A percentile compares a stretch with the other conserved stretches of the same genome.
Conservation (phyloP, 495 filamentous ascomycete species). For the Hypoxylon fuscum region DNA sequence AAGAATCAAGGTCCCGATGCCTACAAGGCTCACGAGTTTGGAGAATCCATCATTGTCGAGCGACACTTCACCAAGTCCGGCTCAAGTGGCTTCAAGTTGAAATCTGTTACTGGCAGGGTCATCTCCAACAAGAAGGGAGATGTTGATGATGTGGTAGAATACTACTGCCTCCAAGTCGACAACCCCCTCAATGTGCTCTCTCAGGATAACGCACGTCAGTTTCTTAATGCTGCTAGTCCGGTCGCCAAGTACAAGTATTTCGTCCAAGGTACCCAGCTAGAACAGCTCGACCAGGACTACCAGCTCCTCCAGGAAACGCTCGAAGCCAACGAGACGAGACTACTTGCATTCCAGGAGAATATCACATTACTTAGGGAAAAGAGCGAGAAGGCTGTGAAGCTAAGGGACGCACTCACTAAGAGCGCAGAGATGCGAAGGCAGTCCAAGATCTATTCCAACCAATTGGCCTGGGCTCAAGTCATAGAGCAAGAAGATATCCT, state of each 20-base stretch:
- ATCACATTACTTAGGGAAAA: slow-evolving; percentile 62
- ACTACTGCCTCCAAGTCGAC: slow-evolving; percentile 91
- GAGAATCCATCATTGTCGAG: slow-evolving; percentile 87
- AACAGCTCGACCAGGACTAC: slow-evolving; percentile 93
- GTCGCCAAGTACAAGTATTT: slow-evolving; percentile 96
- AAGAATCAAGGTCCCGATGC: slow-evolving; percentile 89
- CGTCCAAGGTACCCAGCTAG: slow-evolving; percentile 91
- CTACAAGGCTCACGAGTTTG: slow-evolving; percentile 84
- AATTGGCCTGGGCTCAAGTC: slow-evolving; percentile 80
- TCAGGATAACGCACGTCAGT: slow-evolving; percentile 93
- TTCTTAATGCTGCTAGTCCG: slow-evolving; percentile 83
- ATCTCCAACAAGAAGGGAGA: slow-evolving; percentile 86
- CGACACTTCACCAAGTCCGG: slow-evolving; percentile 85
- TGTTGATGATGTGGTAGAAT: slow-evolving; percentile 93
- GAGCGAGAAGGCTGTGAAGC: slow-evolving; percentile 52
- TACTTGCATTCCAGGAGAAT: slow-evolving; percentile 65
- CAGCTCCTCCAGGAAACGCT: slow-evolving; percentile 68
- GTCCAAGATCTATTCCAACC: slow-evolving; percentile 64
- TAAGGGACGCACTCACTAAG: slow-evolving; percentile 53
- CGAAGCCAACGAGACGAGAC: slow-evolving; percentile 56
- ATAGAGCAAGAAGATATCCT: slow-evolving; percentile 50
- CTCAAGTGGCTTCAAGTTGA: slow-evolving; percentile 85
- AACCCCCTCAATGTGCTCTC: slow-evolving; percentile 98
- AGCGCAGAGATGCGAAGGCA: slow-evolving; percentile 55
- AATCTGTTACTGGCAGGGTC: slow-evolving; percentile 71